Evolutionary conservation across 192 early-diverging fungal species (phyloP), one percentile per base, ranked within the genome.

Genomic region (Coemansia sp.): DNA sequence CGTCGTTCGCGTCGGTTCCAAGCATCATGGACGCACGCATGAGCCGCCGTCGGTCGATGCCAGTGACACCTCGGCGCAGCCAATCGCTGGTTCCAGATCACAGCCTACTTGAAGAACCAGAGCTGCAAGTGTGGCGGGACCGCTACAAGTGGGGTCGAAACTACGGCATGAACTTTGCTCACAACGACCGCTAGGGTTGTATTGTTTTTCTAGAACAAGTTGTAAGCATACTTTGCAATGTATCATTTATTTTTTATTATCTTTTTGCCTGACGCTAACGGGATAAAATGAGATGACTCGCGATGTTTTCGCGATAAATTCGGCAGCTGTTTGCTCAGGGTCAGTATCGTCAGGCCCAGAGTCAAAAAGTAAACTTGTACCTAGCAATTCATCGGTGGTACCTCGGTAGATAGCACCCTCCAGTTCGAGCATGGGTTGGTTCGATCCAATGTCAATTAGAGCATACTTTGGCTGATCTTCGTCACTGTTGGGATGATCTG

Each of bases 151-250:
- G 80, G 80, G 80, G 80, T 39, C 63, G 80, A 6, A 62, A 71
- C 53, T 82, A 82, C 59, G 80, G 80, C 4, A 71, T 82, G 70
- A 82, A 82, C 72, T 82, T 74, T 70, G 74, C 80, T 0, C 80
- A 82, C 53, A 82, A 82, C 68, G 80, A 21, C n/a, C 40, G 40
- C 40, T 42, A 21, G n/a, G 46, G 6, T 2, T 21, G 19, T 49
- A 49, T 11, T 26, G 26, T 17, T 4, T 46, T 4, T 17, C 11
- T 26, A 17, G 4, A 30, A 13, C 35, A 21, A 17, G 26, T 26
- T 26, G 26, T 26, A 26, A 26, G 26, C 26, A 26, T 26, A 26
- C 26, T 26, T 26, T 26, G 26, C 26, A 26, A 26, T 26, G 26
- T 26, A 26, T 26, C 26, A 26, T 26, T 26, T 26, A 26, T 26